A percentile compares a stretch with the other conserved stretches of the same genome.
Evolutionary conservation across 768 basidiomycete genomes (phyloP).

Genomic region (Stropharia rugosoannulata): DNA sequence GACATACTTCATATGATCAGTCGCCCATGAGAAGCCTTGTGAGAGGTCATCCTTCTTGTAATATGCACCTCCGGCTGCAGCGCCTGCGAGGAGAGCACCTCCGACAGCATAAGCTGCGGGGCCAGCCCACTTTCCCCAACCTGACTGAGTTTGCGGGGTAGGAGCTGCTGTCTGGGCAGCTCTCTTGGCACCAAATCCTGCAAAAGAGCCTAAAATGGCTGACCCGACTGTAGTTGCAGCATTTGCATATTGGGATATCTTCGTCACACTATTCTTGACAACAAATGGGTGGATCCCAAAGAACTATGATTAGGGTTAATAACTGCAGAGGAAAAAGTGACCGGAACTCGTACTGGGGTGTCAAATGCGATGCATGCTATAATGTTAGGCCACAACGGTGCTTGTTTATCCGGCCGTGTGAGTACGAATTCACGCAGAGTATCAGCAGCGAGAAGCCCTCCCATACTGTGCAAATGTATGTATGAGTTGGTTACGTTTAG

Average conservation of each 20-base stretch:
- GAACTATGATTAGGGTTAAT: slow-evolving; percentile 51
- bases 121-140: slow-evolving; percentile 24
- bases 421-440: slow-evolving; percentile 71
- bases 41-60: slow-evolving; percentile 76
- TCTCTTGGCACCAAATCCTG: slow-evolving; percentile 47
- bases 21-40: slow-evolving; percentile 70
- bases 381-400: slow-evolving; percentile 86
- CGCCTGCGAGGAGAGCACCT: slow-evolving; percentile 74
- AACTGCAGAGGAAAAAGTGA: neutral
- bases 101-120: slow-evolving; percentile 59
- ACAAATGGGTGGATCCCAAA: slow-evolving; percentile 83
- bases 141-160: slow-evolving; percentile 16
- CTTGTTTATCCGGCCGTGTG: slow-evolving; percentile 59
- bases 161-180: slow-evolving; percentile 28
- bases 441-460: slow-evolving; percentile 87
- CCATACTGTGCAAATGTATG: slow-evolving; percentile 63
- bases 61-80: slow-evolving; percentile 83
- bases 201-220: slow-evolving; percentile 57
- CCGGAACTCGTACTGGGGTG: slow-evolving; percentile 65
- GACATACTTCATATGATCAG: slow-evolving; percentile 89
- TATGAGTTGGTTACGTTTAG: neutral
- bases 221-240: slow-evolving; percentile 64
- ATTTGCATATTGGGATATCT: slow-evolving; percentile 68
- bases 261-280: slow-evolving; percentile 81
- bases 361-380: slow-evolving; percentile 86